phyloP scores from a whole-genome alignment of 2,329 filamentous ascomycete species.

The Fusarium brevicatenulatum region DNA sequence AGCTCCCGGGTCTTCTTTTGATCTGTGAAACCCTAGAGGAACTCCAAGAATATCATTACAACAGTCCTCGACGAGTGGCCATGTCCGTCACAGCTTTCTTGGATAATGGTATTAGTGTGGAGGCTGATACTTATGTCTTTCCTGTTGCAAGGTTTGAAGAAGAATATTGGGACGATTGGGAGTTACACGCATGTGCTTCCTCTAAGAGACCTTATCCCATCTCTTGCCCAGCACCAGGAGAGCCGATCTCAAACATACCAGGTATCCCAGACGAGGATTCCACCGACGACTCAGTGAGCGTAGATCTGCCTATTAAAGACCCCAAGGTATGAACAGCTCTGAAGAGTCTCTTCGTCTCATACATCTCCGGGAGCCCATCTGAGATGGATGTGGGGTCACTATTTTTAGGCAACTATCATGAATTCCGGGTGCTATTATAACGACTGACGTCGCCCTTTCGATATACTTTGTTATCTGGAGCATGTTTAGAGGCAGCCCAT shows the following conservation, averaged over 20 bases:
- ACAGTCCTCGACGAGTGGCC: not conserved
- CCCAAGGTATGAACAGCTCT: not conserved
- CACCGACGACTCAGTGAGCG: no score
- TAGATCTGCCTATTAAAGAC: not conserved
- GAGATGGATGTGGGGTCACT: fast-evolving
- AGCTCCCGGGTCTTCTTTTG: not conserved
- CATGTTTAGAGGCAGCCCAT: not conserved
- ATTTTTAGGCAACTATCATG: not conserved
- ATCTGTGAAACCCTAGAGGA: not conserved
- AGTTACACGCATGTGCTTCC: not conserved
- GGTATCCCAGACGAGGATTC: no score
- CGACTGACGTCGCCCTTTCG: no score
- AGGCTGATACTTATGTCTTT: not conserved
- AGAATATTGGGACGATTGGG: not conserved
- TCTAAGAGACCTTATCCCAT: not conserved
- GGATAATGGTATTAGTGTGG: not conserved
- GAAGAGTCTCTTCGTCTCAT: no score
- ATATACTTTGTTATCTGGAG: not conserved
- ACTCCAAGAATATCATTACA: not conserved
- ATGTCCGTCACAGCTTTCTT: not conserved
- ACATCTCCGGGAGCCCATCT: not conserved
- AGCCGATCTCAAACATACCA: fast-evolving
- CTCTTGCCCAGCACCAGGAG: not conserved
- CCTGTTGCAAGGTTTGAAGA: not conserved
- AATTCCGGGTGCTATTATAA: no score